Evolutionary conservation across 257 asterid species (phyloP).

Genomic region (Orobanche coerulescens): DNA sequence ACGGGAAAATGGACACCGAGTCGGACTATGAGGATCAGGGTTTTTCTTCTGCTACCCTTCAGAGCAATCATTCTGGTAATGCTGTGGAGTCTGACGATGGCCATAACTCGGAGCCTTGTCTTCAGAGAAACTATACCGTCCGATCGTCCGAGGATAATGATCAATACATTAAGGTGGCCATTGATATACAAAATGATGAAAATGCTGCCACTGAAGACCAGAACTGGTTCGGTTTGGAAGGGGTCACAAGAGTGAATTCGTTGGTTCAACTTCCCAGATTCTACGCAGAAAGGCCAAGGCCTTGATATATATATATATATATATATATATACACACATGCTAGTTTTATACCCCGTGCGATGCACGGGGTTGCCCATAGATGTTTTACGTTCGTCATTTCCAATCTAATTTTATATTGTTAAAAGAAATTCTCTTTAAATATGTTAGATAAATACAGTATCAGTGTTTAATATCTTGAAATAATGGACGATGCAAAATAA

Average conservation of each 20-base stretch:
- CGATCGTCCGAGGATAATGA: conserved; percentile 58
- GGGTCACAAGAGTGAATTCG: conserved; percentile 90
- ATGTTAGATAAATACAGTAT: no score
- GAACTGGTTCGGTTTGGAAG: conserved; percentile 92
- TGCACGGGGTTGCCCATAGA: no score
- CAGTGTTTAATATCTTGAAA: no score
- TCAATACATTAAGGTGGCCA: conserved; percentile 28
- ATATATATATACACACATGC: no score
- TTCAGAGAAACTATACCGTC: conserved; percentile 72
- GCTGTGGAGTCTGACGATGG: conserved; percentile 74
- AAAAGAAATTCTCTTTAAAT: no score
- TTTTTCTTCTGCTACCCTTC: conserved; percentile 64
- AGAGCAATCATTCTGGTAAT: conserved; percentile 71
- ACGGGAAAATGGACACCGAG: conserved; percentile 81
- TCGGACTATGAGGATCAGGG: conserved; percentile 76
- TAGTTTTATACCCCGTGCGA: no score
- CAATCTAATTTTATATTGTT: no score
- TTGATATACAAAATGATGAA: conserved; percentile 24
- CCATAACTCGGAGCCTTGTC: conserved; percentile 62
- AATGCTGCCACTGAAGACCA: conserved; percentile 39
- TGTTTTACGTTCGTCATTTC: no score
- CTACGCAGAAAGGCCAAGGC: conserved; percentile 62
- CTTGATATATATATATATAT: no score
- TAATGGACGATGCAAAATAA: no score
- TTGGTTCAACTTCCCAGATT: conserved; percentile 91